Conservation (phyloP, 768 basidiomycete genomes). For the Mycena belliarum region DNA sequence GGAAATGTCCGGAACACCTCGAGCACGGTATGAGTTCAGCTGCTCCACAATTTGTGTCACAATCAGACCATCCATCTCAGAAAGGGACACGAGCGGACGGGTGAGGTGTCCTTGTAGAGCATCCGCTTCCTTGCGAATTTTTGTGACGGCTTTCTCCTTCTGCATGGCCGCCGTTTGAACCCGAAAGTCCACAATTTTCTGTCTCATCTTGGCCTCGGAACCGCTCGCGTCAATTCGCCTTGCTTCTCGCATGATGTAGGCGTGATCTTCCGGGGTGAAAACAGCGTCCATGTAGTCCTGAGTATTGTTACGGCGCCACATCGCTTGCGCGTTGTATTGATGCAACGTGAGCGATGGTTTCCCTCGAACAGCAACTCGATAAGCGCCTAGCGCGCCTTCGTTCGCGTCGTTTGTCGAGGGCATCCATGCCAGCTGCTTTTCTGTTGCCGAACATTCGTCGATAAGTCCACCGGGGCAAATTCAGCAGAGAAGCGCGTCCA, state of each 20-base stretch:
- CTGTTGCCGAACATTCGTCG: too few species aligned
- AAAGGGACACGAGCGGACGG: too few species aligned
- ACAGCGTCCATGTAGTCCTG: constrained; percentile 25
- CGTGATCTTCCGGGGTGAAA: background rate
- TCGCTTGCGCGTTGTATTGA: constrained; percentile 26
- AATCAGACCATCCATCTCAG: too few species aligned
- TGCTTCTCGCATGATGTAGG: background rate
- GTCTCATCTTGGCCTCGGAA: background rate
- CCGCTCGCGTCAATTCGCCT: background rate
- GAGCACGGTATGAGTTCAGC: background rate
- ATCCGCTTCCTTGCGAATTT: background rate
- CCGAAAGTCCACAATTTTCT: constrained; percentile 2
- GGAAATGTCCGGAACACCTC: constrained; percentile 4
- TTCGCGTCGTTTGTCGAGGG: constrained; percentile 33
- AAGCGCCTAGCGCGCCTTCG: constrained; percentile 29
- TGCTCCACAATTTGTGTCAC: background rate
- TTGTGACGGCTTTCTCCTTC: background rate
- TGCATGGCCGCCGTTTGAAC: background rate
- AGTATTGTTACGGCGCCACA: constrained; percentile 28
- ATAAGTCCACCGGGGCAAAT: too few species aligned
- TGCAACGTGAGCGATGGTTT: constrained; percentile 20
- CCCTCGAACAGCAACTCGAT: constrained; percentile 20
- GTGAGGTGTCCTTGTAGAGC: too few species aligned
- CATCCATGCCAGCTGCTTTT: constrained; percentile 23
- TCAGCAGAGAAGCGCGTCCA: constrained; percentile 29